Evolutionary conservation across 495 filamentous ascomycete species (phyloP).

Genomic region (Echria macrotheca): DNA sequence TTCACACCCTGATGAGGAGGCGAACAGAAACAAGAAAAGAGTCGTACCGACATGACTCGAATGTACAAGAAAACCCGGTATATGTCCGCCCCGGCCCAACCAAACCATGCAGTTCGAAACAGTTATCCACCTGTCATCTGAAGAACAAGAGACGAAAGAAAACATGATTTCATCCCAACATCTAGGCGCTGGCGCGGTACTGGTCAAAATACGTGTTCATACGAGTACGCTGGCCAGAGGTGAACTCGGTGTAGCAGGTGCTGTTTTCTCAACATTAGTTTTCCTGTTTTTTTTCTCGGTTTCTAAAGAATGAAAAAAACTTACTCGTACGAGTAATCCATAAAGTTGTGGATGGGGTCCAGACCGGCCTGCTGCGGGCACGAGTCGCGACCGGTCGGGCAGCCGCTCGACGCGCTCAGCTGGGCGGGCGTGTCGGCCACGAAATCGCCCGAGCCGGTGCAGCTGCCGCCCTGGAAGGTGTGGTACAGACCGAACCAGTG

Average conservation of each 20-base stretch:
- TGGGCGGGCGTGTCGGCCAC: conserved; percentile 57
- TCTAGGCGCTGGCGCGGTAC: conserved; percentile 32
- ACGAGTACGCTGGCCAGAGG: conserved; percentile 38
- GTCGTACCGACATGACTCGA: no score
- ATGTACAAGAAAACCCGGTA: no score
- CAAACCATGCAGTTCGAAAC: no score
- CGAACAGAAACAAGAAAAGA: no score
- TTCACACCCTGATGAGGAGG: no score
- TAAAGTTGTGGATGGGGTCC: conserved; percentile 60
- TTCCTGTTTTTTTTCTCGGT: conserved; percentile 2
- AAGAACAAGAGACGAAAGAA: no score
- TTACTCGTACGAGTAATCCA: conserved; percentile 59
- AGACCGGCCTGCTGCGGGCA: conserved; percentile 44
- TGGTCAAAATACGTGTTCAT: conserved; percentile 38
- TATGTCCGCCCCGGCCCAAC: no score
- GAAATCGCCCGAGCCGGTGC: conserved; percentile 48
- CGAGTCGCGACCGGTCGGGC: conserved; percentile 49
- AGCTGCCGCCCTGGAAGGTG: conserved; percentile 58
- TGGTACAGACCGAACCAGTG: conserved; percentile 64
- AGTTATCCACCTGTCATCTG: no score
- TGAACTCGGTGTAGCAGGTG: conserved; percentile 44
- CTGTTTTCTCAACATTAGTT: conserved; percentile 4
- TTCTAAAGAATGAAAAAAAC: conserved; percentile 3
- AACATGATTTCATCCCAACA: neutral
- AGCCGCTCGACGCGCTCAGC: conserved; percentile 48